Base-by-base conservation (phyloP, 2,329 filamentous ascomycete genomes). In the Pseudogymnoascus sp. region DNA sequence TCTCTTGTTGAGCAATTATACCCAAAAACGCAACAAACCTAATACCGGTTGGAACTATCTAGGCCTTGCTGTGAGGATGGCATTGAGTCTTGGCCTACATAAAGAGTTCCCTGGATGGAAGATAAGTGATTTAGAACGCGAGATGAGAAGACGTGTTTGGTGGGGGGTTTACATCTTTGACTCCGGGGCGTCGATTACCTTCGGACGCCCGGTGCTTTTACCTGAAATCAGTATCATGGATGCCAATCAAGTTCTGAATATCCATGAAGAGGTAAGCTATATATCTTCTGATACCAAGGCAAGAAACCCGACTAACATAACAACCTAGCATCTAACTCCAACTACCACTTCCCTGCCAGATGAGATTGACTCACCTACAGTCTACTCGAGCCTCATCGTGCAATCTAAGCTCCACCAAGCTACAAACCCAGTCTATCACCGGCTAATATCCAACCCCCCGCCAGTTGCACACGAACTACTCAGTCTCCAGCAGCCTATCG, bases 21-120 rank as follows among this genome's bases (percentile, higher is more conserved):
- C 49, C 43, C 68, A 83, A 63, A 82, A 82, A 66, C 73, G 77
- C 25, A 77, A 82, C 63, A 74, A 79, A 12, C 79, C 80, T 3
- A 83, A 83, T 66, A 81, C 80, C 0, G 79, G 79, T 0, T 82
- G 81, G 68, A 82, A 81, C 65, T 80, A 80, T 61, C 74, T 80
- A n/a, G 80, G 80, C 0, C 74, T 82, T 16, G 80, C 80, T 0
- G 75, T 77, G 16, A 72, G 80, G 23, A 79, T 82, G 75, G 80
- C 80, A 0, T 73, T 82, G 43, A 78, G 79, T 0, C 67, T 83
- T 5, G 80, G 81, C 0, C 71, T 83, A 1, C 80, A 83, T 66
- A 75, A 76, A 9, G 79, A 82, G 64, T 70, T 77, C 9, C 69
- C 72, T 0, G 69, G 68, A 14, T 73, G 70, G 70, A 66, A 71